Evolutionary conservation across 192 early-diverging fungal species (phyloP).

Genomic region (Dissophora globulifera): DNA sequence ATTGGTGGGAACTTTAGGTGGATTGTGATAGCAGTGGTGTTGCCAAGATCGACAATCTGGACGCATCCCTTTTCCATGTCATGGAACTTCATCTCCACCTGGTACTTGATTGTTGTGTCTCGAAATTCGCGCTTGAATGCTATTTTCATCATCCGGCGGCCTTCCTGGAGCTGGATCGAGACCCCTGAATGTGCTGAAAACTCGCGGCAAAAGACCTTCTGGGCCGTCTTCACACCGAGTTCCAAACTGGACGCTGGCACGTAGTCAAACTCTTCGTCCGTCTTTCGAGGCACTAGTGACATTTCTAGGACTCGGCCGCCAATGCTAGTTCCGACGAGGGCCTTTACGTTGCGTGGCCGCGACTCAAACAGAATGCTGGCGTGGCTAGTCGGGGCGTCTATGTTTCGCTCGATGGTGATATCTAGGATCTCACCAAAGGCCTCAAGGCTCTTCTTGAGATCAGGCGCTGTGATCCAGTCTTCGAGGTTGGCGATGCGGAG

Average conservation of each 20-base stretch:
- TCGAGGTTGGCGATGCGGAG: conserved; percentile 25
- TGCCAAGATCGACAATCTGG: conserved; percentile 6
- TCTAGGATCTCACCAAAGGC: conserved; percentile 21
- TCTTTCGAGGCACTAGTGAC: neutral
- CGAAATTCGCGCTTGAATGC: conserved; percentile 15
- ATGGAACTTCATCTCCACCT: conserved; percentile 39
- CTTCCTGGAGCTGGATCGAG: conserved; percentile 4
- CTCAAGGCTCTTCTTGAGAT: conserved; percentile 20
- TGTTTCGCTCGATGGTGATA: conserved; percentile 29
- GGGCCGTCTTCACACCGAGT: conserved; percentile 17
- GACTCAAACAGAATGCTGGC: conserved; percentile 15
- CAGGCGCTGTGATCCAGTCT: neutral
- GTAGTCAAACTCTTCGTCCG: neutral
- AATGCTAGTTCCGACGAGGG: conserved; percentile 14
- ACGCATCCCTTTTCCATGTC: conserved; percentile 40
- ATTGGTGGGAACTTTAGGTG: conserved; percentile 52
- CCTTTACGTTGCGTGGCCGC: conserved; percentile 7
- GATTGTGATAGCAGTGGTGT: conserved; percentile 44
- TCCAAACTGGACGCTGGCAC: conserved; percentile 7
- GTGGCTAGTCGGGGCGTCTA: neutral
- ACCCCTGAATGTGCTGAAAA: conserved; percentile 18
- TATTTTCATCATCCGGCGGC: conserved; percentile 16
- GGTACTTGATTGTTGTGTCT: conserved; percentile 30
- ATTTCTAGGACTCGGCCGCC: conserved; percentile 28
- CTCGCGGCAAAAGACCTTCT: conserved; percentile 18